Conservation (phyloP, 2,329 filamentous ascomycete genomes). For the Calonectria montana region DNA sequence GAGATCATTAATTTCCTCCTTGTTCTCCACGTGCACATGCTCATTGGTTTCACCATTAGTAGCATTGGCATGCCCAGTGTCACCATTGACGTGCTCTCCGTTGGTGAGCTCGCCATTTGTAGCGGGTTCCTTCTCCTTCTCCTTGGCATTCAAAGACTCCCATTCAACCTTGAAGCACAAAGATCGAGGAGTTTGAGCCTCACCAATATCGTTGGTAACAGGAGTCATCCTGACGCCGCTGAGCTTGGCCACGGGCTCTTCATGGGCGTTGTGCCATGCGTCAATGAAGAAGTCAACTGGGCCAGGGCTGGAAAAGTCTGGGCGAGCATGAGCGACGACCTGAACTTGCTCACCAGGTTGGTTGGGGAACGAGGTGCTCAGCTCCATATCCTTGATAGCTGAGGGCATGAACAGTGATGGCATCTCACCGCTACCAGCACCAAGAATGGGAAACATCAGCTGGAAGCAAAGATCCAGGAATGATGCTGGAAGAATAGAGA, state of each 20-base stretch:
- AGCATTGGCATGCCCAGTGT: neutral
- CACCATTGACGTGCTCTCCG: neutral
- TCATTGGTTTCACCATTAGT: neutral
- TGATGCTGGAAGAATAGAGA: slow-evolving; percentile 57
- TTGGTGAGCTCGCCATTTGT: neutral
- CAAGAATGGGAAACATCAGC: slow-evolving; percentile 51
- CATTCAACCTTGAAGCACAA: slow-evolving; percentile 60
- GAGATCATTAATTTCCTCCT: neutral
- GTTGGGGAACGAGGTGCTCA: slow-evolving; percentile 39
- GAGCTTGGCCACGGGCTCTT: slow-evolving; percentile 49
- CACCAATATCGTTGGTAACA: slow-evolving; percentile 48
- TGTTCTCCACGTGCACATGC: neutral
- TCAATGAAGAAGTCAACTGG: slow-evolving; percentile 51
- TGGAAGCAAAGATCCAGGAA: slow-evolving; percentile 60
- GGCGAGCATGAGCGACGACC: slow-evolving; percentile 40
- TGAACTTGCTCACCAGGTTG: slow-evolving; percentile 43
- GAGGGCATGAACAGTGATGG: slow-evolving; percentile 52
- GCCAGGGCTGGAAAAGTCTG: slow-evolving; percentile 34
- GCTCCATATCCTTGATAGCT: slow-evolving; percentile 46
- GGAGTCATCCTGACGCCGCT: slow-evolving; percentile 55
- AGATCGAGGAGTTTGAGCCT: slow-evolving; percentile 33
- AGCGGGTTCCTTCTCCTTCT: neutral
- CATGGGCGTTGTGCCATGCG: slow-evolving; percentile 41
- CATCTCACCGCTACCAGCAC: slow-evolving; percentile 46
- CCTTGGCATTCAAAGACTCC: slow-evolving; percentile 48